Base-by-base conservation (phyloP, 805 yeast genomes). In the Monosporozyma aquatica region DNA sequence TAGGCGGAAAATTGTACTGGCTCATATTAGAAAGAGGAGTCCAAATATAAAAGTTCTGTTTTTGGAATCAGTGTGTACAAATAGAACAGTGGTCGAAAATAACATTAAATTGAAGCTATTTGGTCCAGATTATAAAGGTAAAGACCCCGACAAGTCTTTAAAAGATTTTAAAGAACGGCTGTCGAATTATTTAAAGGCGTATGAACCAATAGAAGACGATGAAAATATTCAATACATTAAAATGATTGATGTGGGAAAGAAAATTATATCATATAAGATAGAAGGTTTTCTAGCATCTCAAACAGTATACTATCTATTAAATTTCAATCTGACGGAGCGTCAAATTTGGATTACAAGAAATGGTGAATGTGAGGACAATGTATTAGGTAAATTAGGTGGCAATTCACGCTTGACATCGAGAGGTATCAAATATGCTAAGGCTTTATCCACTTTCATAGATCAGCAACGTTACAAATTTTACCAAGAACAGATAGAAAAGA, bases 321-420 rank as follows among this genome's bases (percentile, higher is more conserved):
- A 87, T 54, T 90, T 90, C 74, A 90, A 92, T 58, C 69, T 90
- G 34, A 75, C 82, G 44, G 92, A 85, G 58, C 73, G 97, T 47
- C 95, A 89, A 59, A 87, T 90, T 40, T 90, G 95, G 87, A 82
- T 90, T 47, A 81, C 97, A 1, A 75, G 98, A 47, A 96, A 89
- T 56, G 98, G 98, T 40, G 97, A 90, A 64, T 78, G 89, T 49
- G 72, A 74, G 26, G 96, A 87, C 58, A 90, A 90, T 58, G 80
- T 86, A 15, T 56, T 66, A 40, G 98, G 98, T 5, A 70, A 77
- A 41, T 87, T 90, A 51, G 97, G 98, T 9, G 98, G 98, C 18
- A 92, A 90, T 61, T 82, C 96, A 0, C 68, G 70, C 20, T 66
- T 90, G 33, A 89, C 97, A 0, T 71, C 72, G 44, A 74, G 95